These are phyloP conservation scores for Saturnispora gosingensis DNA, from an alignment of 805 yeast genomes.

Conservation along the genomic window DNA sequence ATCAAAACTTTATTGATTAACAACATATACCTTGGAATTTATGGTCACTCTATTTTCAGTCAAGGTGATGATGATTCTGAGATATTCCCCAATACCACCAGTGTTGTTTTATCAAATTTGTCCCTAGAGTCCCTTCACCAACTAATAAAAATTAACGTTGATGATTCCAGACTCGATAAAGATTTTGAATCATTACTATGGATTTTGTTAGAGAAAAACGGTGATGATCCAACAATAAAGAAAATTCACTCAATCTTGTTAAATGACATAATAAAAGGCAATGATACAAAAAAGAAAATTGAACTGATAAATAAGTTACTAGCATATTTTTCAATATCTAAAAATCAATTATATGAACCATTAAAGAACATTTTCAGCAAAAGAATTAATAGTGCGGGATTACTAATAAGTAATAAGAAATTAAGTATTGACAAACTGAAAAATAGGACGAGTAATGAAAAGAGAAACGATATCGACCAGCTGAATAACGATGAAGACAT, in stretches of 20 bases:
- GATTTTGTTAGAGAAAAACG: constrained; percentile 25
- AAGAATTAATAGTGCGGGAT: constrained; percentile 20
- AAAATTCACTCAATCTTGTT: constrained; percentile 18
- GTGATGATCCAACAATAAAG: constrained; percentile 15
- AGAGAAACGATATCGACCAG: constrained; percentile 13
- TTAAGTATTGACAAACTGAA: background rate
- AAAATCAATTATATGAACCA: constrained; percentile 17
- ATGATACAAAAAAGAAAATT: constrained; percentile 13
- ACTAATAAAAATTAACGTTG: constrained; percentile 20
- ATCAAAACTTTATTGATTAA: constrained; percentile 27
- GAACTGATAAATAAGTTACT: constrained; percentile 25
- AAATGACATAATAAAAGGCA: constrained; percentile 13
- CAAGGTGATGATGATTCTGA: constrained; percentile 9
- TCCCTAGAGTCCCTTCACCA: constrained; percentile 25
- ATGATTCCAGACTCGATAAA: constrained; percentile 9
- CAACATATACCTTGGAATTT: constrained; percentile 28
- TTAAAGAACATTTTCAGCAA: constrained; percentile 19
- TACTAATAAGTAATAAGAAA: background rate
- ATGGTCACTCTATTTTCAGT: constrained; percentile 15
- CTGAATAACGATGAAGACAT: constrained; percentile 19
- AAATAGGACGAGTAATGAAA: background rate
- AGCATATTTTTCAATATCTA: constrained; percentile 19
- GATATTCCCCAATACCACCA: constrained; percentile 28
- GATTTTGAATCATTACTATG: constrained; percentile 21
- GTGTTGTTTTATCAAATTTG: constrained; percentile 19